Base-by-base conservation (phyloP, 106 monocot genomes). In the Platanthera guangdongensis region DNA sequence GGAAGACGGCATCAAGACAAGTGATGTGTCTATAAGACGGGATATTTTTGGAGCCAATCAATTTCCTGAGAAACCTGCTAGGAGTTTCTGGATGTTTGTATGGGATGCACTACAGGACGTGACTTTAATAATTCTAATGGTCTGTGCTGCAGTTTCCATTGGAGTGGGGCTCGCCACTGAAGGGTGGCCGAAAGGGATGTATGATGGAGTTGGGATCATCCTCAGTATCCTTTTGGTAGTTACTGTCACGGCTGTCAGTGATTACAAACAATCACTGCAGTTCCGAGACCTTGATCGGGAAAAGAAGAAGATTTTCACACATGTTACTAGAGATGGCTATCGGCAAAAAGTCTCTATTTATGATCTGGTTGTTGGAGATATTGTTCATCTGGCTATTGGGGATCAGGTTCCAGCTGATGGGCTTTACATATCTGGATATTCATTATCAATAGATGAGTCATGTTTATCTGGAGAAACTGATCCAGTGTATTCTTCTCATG, bases 321-420 rank as follows among this genome's bases (percentile, higher is more conserved):
- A 96, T 54, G 93, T 93, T 18, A 93, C 87, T 6, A 85, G 96
- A 78, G 96, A 96, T 84, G 86, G 90, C 16, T 93, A 76, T 71
- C 80, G 88, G 65, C 88, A 96, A 77, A 93, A 89, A 50, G 79
- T 96, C 8, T 91, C 82, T 47, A 93, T 96, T 62, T 93, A 87
- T 85, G 96, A 96, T 46, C 47, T 93, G 51, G 96, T 96, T 47
- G 93, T 96, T 74, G 96, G 96, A 49, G 96, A 96, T 74, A 75
- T 96, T 55, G 93, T 96, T 78, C 86, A 93, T 84, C 83, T 96
- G 6, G 85, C 95, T 68, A 93, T 90, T 79, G 95, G 92, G 74
- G 92, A 93, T 84, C 88, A 87, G 75, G 88, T 96, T 52, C 93
- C 96, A 45, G 93, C 96, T 52, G 96, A 96, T 79, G 96, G 96